phyloP scores from a whole-genome alignment of 345 rosid species.

The Brassica cretica region DNA sequence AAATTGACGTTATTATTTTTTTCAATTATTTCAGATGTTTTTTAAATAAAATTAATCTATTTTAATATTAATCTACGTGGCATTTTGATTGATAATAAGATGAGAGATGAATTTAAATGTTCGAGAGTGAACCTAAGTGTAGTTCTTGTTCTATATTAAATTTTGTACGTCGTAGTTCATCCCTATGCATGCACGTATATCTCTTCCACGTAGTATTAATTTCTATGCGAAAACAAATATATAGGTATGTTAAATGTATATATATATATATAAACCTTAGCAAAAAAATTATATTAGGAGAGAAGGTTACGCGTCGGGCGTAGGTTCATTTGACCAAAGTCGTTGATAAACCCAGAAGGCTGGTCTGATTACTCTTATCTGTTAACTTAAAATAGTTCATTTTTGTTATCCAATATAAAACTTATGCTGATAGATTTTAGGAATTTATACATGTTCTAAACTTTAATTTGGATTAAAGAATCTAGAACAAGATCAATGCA shows the following conservation, averaged over 20 bases:
- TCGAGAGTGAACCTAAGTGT: no score
- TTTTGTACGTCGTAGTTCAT: conserved; percentile 25
- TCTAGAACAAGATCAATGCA: conserved; percentile 29
- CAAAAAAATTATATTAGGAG: not conserved
- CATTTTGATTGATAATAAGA: no score
- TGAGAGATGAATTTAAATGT: no score
- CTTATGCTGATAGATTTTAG: not conserved
- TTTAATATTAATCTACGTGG: no score
- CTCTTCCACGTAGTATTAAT: conserved; percentile 21
- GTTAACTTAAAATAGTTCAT: not conserved
- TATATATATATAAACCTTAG: not conserved
- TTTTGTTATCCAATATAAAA: conserved; percentile 10
- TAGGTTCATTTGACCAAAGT: conserved; percentile 23
- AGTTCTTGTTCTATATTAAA: not conserved
- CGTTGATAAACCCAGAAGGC: not conserved
- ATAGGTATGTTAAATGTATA: not conserved
- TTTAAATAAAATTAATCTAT: no score
- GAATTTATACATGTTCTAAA: not conserved
- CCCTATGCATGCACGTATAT: conserved; percentile 19
- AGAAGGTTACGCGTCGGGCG: conserved; percentile 13
- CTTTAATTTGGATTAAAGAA: conserved; percentile 11
- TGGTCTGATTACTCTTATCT: conserved; percentile 12
- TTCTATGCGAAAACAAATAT: not conserved
- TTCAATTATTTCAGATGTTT: no score
- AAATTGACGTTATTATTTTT: no score